A percentile compares a stretch with the other conserved stretches of the same genome.
Evolutionary conservation across 2,329 filamentous ascomycete genomes (phyloP).

Genomic region (Aspergillus arachidicola): DNA sequence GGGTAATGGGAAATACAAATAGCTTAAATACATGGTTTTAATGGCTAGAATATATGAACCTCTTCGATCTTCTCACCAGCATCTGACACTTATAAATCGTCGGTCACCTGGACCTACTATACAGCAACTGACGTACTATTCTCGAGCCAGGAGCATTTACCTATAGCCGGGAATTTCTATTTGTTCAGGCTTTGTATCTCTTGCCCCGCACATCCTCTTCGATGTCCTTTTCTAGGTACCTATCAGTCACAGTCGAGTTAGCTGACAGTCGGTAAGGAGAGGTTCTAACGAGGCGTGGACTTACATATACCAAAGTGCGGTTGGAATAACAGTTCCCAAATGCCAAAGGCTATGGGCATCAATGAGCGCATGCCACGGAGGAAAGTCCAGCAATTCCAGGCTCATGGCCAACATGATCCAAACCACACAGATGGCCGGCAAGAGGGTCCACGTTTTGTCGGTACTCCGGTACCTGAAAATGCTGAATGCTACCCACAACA

Average conservation of each 20-base stretch:
- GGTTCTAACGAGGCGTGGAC: slow-evolving; percentile 33
- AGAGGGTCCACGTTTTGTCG: slow-evolving; percentile 76
- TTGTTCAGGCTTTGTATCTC: slow-evolving; percentile 66
- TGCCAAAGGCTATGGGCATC: slow-evolving; percentile 98
- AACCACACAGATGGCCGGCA: slow-evolving; percentile 87
- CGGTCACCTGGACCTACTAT: slow-evolving; percentile 18
- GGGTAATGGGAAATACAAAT: neutral
- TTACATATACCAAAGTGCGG: slow-evolving; percentile 92
- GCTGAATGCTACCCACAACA: slow-evolving; percentile 85
- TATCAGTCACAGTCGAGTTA: slow-evolving; percentile 43
- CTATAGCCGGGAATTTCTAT: neutral
- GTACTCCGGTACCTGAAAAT: slow-evolving; percentile 68
- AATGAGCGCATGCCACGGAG: slow-evolving; percentile 76
- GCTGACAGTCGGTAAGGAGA: slow-evolving; percentile 17
- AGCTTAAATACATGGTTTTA: neutral
- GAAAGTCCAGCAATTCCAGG: slow-evolving; percentile 91
- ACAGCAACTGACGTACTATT: slow-evolving; percentile 8
- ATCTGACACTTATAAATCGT: neutral
- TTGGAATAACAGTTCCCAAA: slow-evolving; percentile 84
- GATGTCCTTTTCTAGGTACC: slow-evolving; percentile 84
- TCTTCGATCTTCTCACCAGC: neutral
- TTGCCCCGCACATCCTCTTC: slow-evolving; percentile 76
- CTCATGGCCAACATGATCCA: slow-evolving; percentile 95
- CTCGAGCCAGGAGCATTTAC: neutral
- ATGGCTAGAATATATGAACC: neutral